These are phyloP conservation scores for Aphanomyces cochlioides DNA, from an alignment of 352 stramenopile species.

Conservation along the genomic window DNA sequence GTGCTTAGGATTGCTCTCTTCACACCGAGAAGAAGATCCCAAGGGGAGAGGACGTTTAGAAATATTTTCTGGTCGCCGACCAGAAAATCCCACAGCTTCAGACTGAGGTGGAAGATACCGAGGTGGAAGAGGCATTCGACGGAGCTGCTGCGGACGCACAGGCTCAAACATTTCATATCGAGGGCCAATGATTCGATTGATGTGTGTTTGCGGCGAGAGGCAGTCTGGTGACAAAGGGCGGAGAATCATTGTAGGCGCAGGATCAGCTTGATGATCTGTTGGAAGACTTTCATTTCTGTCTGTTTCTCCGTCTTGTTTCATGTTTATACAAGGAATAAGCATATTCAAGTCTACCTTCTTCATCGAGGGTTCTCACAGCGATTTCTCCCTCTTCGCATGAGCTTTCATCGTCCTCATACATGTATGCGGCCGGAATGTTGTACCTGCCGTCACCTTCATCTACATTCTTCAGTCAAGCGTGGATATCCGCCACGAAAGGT, in stretches of 20 bases:
- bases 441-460: not conserved
- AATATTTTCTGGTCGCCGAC: not conserved
- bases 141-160: not conserved
- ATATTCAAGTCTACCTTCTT: too few species aligned
- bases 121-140: too few species aligned
- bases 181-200: conserved; percentile 8
- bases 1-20: not conserved
- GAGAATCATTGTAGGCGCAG: not conserved
- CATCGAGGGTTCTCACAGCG: too few species aligned
- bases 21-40: too few species aligned
- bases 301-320: too few species aligned
- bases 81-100: not conserved
- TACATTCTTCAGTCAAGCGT: not conserved
- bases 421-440: not conserved
- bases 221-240: conserved; percentile 4
- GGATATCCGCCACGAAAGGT: too few species aligned
- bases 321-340: too few species aligned
- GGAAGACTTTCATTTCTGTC: too few species aligned
- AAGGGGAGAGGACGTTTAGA: not conserved
- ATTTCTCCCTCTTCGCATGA: conserved; percentile 24
- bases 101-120: too few species aligned
- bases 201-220: conserved; percentile 2
- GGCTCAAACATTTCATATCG: not conserved
- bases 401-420: conserved; percentile 10
- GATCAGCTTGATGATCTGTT: too few species aligned